Conservation (phyloP, 495 filamentous ascomycete genomes). For the Oidiodendron maius region DNA sequence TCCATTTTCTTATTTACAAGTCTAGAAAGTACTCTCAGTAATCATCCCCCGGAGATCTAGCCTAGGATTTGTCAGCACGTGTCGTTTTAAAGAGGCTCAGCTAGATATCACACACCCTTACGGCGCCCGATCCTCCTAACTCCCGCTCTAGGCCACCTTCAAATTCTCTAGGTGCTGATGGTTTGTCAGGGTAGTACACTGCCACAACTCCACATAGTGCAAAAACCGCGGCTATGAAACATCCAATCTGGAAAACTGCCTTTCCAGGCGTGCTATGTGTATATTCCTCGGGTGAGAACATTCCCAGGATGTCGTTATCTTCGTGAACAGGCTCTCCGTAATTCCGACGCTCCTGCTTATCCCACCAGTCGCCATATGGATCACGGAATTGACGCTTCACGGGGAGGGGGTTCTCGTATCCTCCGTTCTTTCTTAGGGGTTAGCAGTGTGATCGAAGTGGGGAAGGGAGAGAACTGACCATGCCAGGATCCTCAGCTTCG, state of each 20-base stretch:
- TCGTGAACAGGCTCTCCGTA: constrained; percentile 95
- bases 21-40: constrained; percentile 1
- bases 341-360: constrained; percentile 93
- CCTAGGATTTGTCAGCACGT: constrained; percentile 15
- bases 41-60: constrained; percentile 18
- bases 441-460: neutral
- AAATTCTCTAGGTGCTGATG: constrained; percentile 70
- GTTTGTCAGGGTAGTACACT: constrained; percentile 78
- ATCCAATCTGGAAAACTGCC: constrained; percentile 66
- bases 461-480: constrained; percentile 45
- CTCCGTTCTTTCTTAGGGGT: constrained; percentile 63
- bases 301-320: constrained; percentile 90
- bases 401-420: constrained; percentile 81
- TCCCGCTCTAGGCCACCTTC: constrained; percentile 79
- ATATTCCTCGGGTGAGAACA: constrained; percentile 87
- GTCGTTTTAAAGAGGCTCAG: neutral
- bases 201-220: constrained; percentile 67
- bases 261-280: constrained; percentile 70
- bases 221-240: constrained; percentile 64
- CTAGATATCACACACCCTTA: constrained; percentile 34
- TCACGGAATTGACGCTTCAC: constrained; percentile 86
- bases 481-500: constrained; percentile 66
- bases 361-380: constrained; percentile 94
- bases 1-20: constrained; percentile 19
- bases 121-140: constrained; percentile 61